Conservation (phyloP, 2,329 filamentous ascomycete species). For the Huntiella decipiens region DNA sequence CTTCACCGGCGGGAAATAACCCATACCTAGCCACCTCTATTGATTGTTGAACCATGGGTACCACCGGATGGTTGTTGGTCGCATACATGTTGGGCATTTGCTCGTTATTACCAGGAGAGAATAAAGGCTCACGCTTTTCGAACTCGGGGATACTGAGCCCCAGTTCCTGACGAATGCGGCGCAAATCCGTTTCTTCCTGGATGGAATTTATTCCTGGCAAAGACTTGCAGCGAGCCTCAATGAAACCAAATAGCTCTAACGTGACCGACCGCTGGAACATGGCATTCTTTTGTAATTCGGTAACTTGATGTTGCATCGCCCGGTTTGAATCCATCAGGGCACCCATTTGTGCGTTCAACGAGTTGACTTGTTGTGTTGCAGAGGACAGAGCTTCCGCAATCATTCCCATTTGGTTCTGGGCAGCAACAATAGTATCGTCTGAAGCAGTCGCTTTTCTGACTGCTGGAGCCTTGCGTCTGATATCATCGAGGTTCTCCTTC, state of each 20-base stretch:
- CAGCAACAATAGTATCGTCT: conserved; percentile 65
- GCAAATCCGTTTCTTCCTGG: conserved; percentile 21
- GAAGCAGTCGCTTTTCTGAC: conserved; percentile 52
- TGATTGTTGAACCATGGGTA: conserved; percentile 32
- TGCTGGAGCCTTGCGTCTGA: conserved; percentile 83
- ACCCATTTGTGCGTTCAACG: conserved; percentile 66
- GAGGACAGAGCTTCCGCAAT: conserved; percentile 6
- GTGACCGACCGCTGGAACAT: conserved; percentile 34
- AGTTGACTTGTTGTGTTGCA: conserved; percentile 23
- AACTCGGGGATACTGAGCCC: conserved; percentile 1
- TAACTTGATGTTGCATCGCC: conserved; percentile 41
- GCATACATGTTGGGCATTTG: conserved; percentile 9
- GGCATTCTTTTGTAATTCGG: conserved; percentile 21
- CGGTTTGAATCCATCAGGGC: conserved; percentile 51
- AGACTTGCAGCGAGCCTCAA: conserved; percentile 16
- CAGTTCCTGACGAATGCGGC: conserved; percentile 27
- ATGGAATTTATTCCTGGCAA: conserved; percentile 7
- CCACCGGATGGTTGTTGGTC: conserved; percentile 11
- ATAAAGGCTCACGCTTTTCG: conserved; percentile 9
- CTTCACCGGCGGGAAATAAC: conserved; percentile 81
- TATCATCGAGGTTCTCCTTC: conserved; percentile 92
- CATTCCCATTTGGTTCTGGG: conserved; percentile 42
- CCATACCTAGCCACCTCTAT: conserved; percentile 41
- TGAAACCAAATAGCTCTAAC: conserved; percentile 36
- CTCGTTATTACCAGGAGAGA: conserved; percentile 7